Base-by-base conservation (phyloP, 1,284 basidiomycete species). In the Sporisorium scitamineum region DNA sequence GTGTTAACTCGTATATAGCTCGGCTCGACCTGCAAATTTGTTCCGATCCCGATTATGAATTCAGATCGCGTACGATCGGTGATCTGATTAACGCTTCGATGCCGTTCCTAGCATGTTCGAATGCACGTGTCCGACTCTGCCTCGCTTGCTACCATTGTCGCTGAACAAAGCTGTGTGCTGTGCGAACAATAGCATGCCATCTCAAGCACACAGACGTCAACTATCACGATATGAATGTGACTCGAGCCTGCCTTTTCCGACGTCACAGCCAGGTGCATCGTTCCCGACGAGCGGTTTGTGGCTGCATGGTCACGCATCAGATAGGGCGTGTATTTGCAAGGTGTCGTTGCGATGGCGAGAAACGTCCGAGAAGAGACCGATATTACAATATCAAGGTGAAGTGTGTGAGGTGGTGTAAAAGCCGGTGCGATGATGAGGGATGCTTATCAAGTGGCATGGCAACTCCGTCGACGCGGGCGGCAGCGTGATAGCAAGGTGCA, bases 361-460 rank as follows among this genome's bases (percentile, higher is more conserved):
- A 3, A 34, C 5, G 32, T 34, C 37, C 16, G 9, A 18, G n/a
- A 14, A 18, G 34, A 34, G 11, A 34, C 34, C 34, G 14, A 34
- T 34, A n/a, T n/a, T n/a, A n/a, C n/a, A n/a, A n/a, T n/a, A n/a
- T n/a, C n/a, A n/a, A n/a, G n/a, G n/a, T n/a, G n/a, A n/a, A n/a
- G n/a, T n/a, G n/a, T n/a, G n/a, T n/a, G n/a, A n/a, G n/a, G n/a
- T n/a, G n/a, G n/a, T n/a, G n/a, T n/a, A n/a, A 34, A 3, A 13
- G 5, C 20, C 20, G 24, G 27, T 26, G 44, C 2, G 47, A 14
- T 26, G 47, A n/a, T 3, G 27, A 48, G 18, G 48, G 27, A 31
- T 1, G 41, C 53, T 54, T 54, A 54, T 54, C 53, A 11, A 18
- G 20, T 32, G 50, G 31, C 53, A 54, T 13, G n/a, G 8, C 7